Conservation (phyloP, 768 basidiomycete genomes). For the Lactarius vividus region DNA sequence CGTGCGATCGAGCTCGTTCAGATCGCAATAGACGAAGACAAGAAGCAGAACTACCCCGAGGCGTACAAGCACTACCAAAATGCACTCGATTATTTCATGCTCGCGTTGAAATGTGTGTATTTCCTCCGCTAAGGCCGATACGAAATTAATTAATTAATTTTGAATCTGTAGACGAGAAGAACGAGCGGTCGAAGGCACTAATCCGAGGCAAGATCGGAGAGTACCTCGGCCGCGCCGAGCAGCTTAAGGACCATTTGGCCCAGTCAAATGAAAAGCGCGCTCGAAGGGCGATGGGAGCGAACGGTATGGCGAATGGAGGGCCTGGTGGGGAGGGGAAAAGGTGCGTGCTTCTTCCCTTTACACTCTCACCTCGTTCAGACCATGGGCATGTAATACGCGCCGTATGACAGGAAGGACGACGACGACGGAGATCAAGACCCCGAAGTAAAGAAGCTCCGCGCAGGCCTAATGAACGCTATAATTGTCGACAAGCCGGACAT, state of each 20-base stretch:
- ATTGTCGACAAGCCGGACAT: slow-evolving; percentile 93
- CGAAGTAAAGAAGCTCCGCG: slow-evolving; percentile 95
- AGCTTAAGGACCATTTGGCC: slow-evolving; percentile 79
- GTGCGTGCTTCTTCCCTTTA: slow-evolving; percentile 33
- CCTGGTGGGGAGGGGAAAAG: slow-evolving; percentile 37
- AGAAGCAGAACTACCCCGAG: slow-evolving; percentile 88
- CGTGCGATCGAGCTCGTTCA: slow-evolving; percentile 90
- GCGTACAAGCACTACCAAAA: slow-evolving; percentile 96
- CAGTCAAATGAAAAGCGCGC: slow-evolving; percentile 61
- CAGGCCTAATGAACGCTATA: slow-evolving; percentile 84
- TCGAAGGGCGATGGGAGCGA: slow-evolving; percentile 49
- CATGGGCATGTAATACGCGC: slow-evolving; percentile 8
- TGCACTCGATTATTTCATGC: slow-evolving; percentile 97
- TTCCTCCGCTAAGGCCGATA: neutral
- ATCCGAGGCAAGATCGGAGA: slow-evolving; percentile 88
- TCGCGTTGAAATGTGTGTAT: slow-evolving; percentile 83
- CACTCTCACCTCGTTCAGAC: slow-evolving; percentile 1
- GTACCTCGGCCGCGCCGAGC: slow-evolving; percentile 90
- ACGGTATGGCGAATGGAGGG: slow-evolving; percentile 43
- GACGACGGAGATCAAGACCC: slow-evolving; percentile 82
- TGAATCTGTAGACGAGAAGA: slow-evolving; percentile 73
- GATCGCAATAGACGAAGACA: slow-evolving; percentile 89
- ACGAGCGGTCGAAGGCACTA: slow-evolving; percentile 83
- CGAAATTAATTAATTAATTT: neutral
- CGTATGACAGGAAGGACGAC: slow-evolving; percentile 39